phyloP scores from a whole-genome alignment of 805 yeast species.

The Pichia gijzeniarum region DNA sequence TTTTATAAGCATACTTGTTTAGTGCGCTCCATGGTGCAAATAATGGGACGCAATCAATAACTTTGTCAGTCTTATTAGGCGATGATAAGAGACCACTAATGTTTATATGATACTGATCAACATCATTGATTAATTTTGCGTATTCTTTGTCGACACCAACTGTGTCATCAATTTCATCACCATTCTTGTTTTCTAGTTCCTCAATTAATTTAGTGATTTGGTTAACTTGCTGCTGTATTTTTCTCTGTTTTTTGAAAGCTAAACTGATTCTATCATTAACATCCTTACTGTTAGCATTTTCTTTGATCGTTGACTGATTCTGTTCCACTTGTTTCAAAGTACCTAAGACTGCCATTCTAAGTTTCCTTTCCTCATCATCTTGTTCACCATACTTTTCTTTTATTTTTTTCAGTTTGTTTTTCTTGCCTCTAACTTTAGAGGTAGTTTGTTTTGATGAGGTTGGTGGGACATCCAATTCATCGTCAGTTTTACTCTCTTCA shows the following conservation, averaged over 20 bases:
- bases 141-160: conserved; percentile 16
- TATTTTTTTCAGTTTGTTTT: conserved; percentile 75
- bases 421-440: conserved; percentile 70
- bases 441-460: conserved; percentile 22
- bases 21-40: conserved; percentile 92
- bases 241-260: conserved; percentile 17
- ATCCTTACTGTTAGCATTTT: conserved; percentile 12
- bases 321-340: conserved; percentile 56
- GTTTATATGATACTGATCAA: conserved; percentile 24
- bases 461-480: conserved; percentile 10
- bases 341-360: conserved; percentile 79
- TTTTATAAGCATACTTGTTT: conserved; percentile 67
- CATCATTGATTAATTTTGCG: conserved; percentile 14
- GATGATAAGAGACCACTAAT: conserved; percentile 33
- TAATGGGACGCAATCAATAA: conserved; percentile 67
- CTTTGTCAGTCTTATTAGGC: conserved; percentile 43
- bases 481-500: background rate
- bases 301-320: background rate
- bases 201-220: conserved; percentile 28
- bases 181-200: conserved; percentile 23
- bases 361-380: conserved; percentile 77
- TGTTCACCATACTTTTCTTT: conserved; percentile 81
- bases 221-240: conserved; percentile 27
- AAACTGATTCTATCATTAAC: conserved; percentile 8
- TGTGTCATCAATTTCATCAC: conserved; percentile 14